Percentiles rank a stretch among this genome's conserved stretches.
Conservation (phyloP, 805 yeast genomes). For the Nakazawaea holstii region DNA sequence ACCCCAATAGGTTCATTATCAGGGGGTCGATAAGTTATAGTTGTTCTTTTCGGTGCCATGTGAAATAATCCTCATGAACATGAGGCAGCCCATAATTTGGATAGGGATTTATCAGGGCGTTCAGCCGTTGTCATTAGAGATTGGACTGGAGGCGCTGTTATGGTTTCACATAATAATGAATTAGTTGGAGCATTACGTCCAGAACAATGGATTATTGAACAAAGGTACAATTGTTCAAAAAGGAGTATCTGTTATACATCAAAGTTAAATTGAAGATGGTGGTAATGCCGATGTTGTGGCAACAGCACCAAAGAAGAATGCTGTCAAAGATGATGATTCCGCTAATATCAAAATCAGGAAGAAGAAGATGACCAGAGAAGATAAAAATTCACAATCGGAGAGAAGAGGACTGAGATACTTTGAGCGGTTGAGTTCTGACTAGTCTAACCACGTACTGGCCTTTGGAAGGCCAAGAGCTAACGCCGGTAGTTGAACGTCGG, state of each 20-base stretch:
- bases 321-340: constrained; percentile 75
- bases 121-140: constrained; percentile 96
- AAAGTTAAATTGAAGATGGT: constrained; percentile 77
- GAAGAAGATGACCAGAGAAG: constrained; percentile 97
- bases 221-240: constrained; percentile 84
- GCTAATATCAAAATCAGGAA: constrained; percentile 92
- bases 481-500: too few species aligned
- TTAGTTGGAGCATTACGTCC: constrained; percentile 97
- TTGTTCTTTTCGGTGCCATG: constrained; percentile 99
- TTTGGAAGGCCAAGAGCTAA: too few species aligned
- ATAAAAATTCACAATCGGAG: constrained; percentile 83
- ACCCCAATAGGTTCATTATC: constrained; percentile 95
- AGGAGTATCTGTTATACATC: constrained; percentile 73
- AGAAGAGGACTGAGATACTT: constrained; percentile 91
- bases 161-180: constrained; percentile 97
- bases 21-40: constrained; percentile 98
- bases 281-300: constrained; percentile 44
- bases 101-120: constrained; percentile 97
- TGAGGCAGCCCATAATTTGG: constrained; percentile 98
- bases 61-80: constrained; percentile 98
- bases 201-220: constrained; percentile 96
- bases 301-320: too few species aligned
- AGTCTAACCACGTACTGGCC: too few species aligned
- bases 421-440: constrained; percentile 89
- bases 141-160: constrained; percentile 97